Evolutionary conservation across 108 stramenopile species (phyloP).

Genomic region (Halocafeteria seosinensis): DNA sequence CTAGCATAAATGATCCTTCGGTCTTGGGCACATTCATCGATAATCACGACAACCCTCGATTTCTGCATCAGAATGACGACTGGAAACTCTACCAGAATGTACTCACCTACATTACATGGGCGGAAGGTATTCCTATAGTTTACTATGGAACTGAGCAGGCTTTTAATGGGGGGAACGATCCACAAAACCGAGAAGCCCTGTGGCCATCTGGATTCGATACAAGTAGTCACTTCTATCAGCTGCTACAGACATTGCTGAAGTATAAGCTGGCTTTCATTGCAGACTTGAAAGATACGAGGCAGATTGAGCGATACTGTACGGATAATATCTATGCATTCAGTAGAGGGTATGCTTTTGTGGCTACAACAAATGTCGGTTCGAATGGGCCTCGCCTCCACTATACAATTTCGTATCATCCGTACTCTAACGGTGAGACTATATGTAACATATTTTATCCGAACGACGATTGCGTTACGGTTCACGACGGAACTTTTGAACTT

Average conservation of each 20-base stretch:
- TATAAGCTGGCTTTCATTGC: no score
- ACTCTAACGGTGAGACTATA: neutral
- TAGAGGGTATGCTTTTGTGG: neutral
- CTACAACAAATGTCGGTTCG: neutral
- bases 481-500: neutral
- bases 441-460: neutral
- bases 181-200: neutral
- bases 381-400: neutral
- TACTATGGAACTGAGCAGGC: slow-evolving; percentile 10
- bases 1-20: neutral
- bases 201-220: neutral
- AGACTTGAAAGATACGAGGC: neutral
- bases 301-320: neutral
- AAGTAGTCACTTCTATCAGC: neutral
- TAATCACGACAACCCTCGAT: slow-evolving; percentile 4
- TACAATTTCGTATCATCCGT: neutral
- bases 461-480: neutral
- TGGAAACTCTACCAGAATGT: neutral
- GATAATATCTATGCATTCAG: slow-evolving; percentile 1
- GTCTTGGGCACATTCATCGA: neutral
- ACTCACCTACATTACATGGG: neutral
- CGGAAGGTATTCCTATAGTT: neutral
- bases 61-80: neutral
- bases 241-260: neutral
- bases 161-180: neutral